A percentile compares a stretch with the other conserved stretches of the same genome.
Evolutionary conservation across 768 basidiomycete genomes (phyloP).

Genomic region (Tephrocybe rancida): DNA sequence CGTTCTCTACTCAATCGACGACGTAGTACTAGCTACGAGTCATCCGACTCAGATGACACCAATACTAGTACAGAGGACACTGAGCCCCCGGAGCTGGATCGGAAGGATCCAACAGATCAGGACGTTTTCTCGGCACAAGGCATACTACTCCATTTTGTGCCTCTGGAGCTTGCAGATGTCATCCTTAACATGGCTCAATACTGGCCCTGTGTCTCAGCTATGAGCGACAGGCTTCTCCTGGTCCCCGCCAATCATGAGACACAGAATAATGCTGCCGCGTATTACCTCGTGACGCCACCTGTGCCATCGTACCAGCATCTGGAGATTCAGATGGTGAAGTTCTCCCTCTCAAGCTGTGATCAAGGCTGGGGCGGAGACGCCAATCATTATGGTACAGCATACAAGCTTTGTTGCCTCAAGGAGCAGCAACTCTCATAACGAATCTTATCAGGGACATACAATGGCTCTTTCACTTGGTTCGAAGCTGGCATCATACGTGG

Average conservation of each 20-base stretch:
- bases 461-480: conserved; percentile 35
- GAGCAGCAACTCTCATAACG: not conserved
- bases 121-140: conserved; percentile 21
- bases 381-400: conserved; percentile 18
- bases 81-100: not conserved
- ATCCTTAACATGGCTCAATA: conserved; percentile 29
- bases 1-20: not conserved
- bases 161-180: conserved; percentile 27
- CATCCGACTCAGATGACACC: not conserved
- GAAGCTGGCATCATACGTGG: conserved; percentile 31
- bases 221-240: not conserved
- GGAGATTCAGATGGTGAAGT: conserved; percentile 22
- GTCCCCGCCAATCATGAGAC: conserved; percentile 9
- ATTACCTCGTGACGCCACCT: conserved; percentile 22
- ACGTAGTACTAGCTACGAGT: not conserved
- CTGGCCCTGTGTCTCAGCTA: conserved; percentile 23
- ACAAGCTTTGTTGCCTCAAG: not conserved
- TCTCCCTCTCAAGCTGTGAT: conserved; percentile 22
- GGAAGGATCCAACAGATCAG: conserved; percentile 1
- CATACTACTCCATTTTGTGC: conserved; percentile 19
- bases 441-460: conserved; percentile 24
- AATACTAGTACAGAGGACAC: not conserved
- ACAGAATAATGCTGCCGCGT: conserved; percentile 11
- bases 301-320: conserved; percentile 13
- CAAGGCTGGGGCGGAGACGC: conserved; percentile 35